Base-by-base conservation (phyloP, 2,329 filamentous ascomycete species). In the Lasiodiplodia hormozganensis region DNA sequence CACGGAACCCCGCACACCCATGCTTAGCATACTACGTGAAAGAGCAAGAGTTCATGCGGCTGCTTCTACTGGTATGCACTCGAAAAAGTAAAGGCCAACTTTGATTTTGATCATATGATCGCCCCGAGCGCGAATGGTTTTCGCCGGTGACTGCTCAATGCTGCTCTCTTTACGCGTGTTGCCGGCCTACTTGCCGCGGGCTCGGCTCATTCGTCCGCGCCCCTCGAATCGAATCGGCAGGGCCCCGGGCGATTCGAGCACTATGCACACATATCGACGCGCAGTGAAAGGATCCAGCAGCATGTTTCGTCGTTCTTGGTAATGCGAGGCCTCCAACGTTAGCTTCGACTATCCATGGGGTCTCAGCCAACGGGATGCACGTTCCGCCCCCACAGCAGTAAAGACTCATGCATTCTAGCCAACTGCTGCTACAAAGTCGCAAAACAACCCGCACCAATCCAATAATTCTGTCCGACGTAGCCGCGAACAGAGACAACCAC, bases 11-110 rank as follows among this genome's bases (percentile, higher is more conserved):
- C 12, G 11, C 25, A 23, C 25, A 62, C n/a, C 58, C 43, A 38
- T 64, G 60, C 60, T 28, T n/a, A 18, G 31, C 40, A 49, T 43
- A 49, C 49, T 51, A 51, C 40, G 18, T 21, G 28, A 52, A 52
- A 49, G 60, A 64, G 28, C 10, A 52, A 21, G 47, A 31, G 60
- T 64, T 64, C 60, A 64, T 64, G 60, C 60, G 47, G 60, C 60
- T 52, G n/a, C 60, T 64, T 36, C 60, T 18, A 51, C 47, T 25
- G 28, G 11, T 23, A 5, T 52, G 16, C 36, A 38, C n/a, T 52
- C 28, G 28, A 38, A 23, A 10, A 18, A 31, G n/a, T n/a, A 51
- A 43, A 14, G 18, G 11, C 23, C 38, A 53, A 28, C 58, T 43
- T 28, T 11, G 31, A 23, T 5, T 25, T n/a, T 8, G 43, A 16